Conservation (phyloP, 805 yeast genomes). For the Kluyveromyces aestuarii region DNA sequence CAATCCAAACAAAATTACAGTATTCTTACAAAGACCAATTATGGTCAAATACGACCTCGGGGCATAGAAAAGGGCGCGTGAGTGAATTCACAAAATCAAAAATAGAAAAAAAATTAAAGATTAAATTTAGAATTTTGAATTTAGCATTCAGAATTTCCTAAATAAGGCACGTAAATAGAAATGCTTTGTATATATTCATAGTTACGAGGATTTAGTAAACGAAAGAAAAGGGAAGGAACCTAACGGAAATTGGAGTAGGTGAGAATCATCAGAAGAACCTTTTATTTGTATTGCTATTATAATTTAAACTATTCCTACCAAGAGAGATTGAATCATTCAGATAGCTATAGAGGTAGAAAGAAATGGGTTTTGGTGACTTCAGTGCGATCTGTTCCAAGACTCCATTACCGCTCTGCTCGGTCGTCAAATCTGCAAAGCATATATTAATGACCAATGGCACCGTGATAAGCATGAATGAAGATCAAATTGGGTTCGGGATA, state of each 20-base stretch:
- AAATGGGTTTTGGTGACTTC: conserved; percentile 24
- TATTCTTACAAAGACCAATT: too few relatives aligned
- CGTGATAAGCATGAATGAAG: conserved; percentile 7
- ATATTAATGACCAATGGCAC: conserved; percentile 17
- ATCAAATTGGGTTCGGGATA: conserved; percentile 41
- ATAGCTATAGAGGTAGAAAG: background rate
- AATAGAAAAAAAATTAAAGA: background rate
- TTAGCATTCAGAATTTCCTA: background rate
- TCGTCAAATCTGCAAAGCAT: conserved; percentile 46
- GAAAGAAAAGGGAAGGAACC: too few relatives aligned
- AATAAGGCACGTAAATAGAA: background rate
- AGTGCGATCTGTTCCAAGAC: conserved; percentile 49
- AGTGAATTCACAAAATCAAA: background rate
- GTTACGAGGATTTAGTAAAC: too few relatives aligned
- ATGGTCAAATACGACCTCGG: background rate
- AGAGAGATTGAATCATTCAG: background rate
- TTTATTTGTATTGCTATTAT: background rate
- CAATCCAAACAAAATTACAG: too few relatives aligned
- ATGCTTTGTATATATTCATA: too few relatives aligned
- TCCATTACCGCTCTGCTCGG: conserved; percentile 73
- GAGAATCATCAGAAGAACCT: background rate
- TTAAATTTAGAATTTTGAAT: background rate
- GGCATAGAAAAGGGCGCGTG: background rate
- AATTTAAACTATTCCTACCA: background rate
- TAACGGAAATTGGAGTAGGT: too few relatives aligned